Base-by-base conservation (phyloP, 495 filamentous ascomycete genomes). In the Patellaria atrata region DNA sequence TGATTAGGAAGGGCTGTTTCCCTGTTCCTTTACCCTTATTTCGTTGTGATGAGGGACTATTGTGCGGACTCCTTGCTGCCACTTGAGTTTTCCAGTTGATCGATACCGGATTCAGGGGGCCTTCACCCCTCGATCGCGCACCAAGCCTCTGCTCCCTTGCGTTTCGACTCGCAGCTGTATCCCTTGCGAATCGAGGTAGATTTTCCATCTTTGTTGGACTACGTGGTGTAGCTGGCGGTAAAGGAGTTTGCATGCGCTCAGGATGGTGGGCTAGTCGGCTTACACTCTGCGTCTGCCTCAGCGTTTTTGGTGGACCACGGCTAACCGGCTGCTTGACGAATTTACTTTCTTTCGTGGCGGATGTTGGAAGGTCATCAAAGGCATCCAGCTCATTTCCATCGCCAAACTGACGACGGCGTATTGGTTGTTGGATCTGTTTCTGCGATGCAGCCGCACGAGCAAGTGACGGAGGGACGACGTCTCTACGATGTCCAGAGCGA, bases 291-390 rank as follows among this genome's bases (percentile, higher is more conserved):
- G 41, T 39, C 24, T 55, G 52, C 3, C 54, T 49, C 3, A 59
- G 39, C 26, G 71, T 68, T 41, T 72, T 71, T 24, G 77, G 81
- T 21, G 73, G 73, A 14, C 79, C 78, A 47, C 71, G 69, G 28
- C 65, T 73, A 30, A 77, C 58, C 4, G 89, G 86, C 45, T 79
- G 74, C 53, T 85, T 86, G 33, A 84, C 61, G 44, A 73, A 97
- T 50, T 71, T 78, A 35, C 71, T 79, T 53, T 97, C 89, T 12
- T 73, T 71, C 26, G 77, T 70, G 3, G 67, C 75, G 18, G 83
- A 94, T 1, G 83, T 96, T 9, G 91, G 91, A 31, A 97, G 61
- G 58, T 97, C 89, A 47, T 96, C 89, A 53, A 97, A 96, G 9
- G 68, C 71, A 39, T 94, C 87, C 19, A 97, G 60, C 54, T 97